Evolutionary conservation across 225 moss, liverwort and hornwort genomes (phyloP).

Genomic region (Neckera pumila): DNA sequence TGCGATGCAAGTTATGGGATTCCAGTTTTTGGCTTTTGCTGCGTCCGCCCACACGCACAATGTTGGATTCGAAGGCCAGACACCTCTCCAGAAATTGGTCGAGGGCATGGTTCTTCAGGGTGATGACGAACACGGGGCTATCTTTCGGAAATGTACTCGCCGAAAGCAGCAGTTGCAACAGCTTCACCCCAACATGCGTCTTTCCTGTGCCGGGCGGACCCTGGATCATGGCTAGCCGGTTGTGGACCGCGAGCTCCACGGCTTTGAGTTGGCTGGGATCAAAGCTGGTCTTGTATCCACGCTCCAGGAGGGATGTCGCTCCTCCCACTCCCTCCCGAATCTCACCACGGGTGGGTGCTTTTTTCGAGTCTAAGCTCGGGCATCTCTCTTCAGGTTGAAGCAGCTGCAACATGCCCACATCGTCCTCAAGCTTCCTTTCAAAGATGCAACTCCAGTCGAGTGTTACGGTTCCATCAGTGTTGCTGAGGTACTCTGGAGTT

Average conservation of each 20-base stretch:
- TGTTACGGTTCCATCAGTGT: neutral
- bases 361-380: too few relatives aligned
- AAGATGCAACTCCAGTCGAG: conserved; percentile 32
- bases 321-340: conserved; percentile 12
- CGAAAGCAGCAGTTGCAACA: conserved; percentile 22
- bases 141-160: conserved; percentile 20
- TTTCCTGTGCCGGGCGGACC: conserved; percentile 42
- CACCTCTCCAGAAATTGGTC: conserved; percentile 35
- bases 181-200: conserved; percentile 17
- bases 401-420: neutral
- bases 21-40: neutral
- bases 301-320: neutral
- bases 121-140: conserved; percentile 13
- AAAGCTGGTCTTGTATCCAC: conserved; percentile 18
- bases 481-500: conserved; percentile 15
- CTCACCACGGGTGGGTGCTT: neutral
- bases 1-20: neutral
- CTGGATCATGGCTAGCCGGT: conserved; percentile 19
- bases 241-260: conserved; percentile 25
- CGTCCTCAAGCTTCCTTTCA: neutral
- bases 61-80: conserved; percentile 1
- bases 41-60: conserved; percentile 29
- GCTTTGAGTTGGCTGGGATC: conserved; percentile 32
- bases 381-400: neutral
- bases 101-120: conserved; percentile 18